Evolutionary conservation across 306 rosid species (phyloP).

Genomic region (Canavalia ensiformis): DNA sequence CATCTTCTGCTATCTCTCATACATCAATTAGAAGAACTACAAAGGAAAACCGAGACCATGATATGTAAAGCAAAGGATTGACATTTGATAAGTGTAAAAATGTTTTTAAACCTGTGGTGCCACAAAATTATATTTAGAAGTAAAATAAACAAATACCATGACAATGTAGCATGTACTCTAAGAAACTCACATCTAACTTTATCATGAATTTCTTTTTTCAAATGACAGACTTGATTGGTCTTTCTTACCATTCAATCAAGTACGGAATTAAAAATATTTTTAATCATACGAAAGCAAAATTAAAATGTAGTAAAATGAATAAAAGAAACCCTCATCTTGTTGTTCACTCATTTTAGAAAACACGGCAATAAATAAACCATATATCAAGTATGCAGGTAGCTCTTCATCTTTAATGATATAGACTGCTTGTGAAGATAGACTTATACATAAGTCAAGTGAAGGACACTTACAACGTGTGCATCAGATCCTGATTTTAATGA

Average conservation of each 20-base stretch:
- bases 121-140: neutral
- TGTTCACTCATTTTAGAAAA: conserved; percentile 15
- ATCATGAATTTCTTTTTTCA: conserved; percentile 3
- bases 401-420: conserved; percentile 35
- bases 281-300: conserved; percentile 24
- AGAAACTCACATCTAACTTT: conserved; percentile 5
- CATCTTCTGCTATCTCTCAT: neutral
- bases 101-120: neutral
- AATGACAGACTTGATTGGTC: conserved; percentile 12
- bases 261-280: conserved; percentile 35
- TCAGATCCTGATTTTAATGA: conserved; percentile 95
- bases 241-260: conserved; percentile 20
- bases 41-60: conserved; percentile 9
- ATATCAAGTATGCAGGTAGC: conserved; percentile 29
- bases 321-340: conserved; percentile 36
- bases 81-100: neutral
- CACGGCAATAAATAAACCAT: conserved; percentile 15
- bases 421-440: conserved; percentile 38
- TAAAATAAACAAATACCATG: conserved; percentile 24
- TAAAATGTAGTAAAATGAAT: conserved; percentile 1
- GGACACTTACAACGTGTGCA: conserved; percentile 78
- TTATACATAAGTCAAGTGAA: conserved; percentile 36
- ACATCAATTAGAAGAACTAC: conserved; percentile 4
- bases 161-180: conserved; percentile 18
- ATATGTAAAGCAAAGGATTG: conserved; percentile 9